Evolutionary conservation across 2,329 filamentous ascomycete genomes (phyloP), one percentile per base, ranked within the genome.

Genomic region (Periglandula ipomoeae): DNA sequence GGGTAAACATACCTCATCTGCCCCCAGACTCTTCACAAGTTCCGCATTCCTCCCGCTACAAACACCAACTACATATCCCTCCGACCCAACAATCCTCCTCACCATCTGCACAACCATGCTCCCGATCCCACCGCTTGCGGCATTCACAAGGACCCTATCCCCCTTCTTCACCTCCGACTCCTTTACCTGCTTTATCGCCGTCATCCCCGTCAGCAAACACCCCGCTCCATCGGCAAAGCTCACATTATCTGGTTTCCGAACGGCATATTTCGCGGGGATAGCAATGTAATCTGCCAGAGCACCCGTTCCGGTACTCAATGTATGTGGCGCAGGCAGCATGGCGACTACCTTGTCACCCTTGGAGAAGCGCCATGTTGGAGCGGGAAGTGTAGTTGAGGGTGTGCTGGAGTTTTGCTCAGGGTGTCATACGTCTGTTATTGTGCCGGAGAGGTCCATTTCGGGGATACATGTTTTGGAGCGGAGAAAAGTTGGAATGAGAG

Each of bases 401-500:
- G 30, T 32, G 30, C 8, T 8, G 8, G 30, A 8, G 34, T 13
- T 37, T n/a, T 37, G 13, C 13, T 53, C 52, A 2, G 60, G 60
- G 26, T 60, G 47, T 61, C 65, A 67, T 0, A 68, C 58, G 6
- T 65, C 63, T 1, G 63, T 54, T 7, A 74, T 59, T 4, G 60
- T 63, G 7, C 71, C 71, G 1, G 67, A 66, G 34, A 73, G 66
- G 49, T 74, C 71, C 53, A 70, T 63, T 15, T 72, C 71, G 5
- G 70, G 69, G 2, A 68, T 63, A 40, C 50, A 70, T 4, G 51
- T 61, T 44, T 53, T 57, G 53, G 54, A 55, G 53, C 71, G 67
- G 52, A 62, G 61, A 42, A 65, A 62, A 48, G 54, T 61, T 47
- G 70, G 70, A 32, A 71, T 52, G 4, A 72, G 58, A n/a, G 62